A percentile compares a stretch with the other conserved stretches of the same genome.
Evolutionary conservation across 2,329 filamentous ascomycete genomes (phyloP).

Genomic region (Phialemonium atrogriseum): DNA sequence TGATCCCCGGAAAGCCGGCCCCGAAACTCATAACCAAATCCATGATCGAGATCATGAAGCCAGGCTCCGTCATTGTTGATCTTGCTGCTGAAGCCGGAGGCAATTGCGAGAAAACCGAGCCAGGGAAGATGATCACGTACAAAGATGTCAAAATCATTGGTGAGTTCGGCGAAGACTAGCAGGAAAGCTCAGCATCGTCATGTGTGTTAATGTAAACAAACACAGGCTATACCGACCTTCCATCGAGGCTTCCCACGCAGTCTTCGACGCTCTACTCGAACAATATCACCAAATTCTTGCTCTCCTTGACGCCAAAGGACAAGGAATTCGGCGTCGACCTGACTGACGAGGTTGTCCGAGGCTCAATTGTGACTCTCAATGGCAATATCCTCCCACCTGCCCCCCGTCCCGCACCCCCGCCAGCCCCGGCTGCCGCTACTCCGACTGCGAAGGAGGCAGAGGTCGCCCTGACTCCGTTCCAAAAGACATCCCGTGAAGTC

Average conservation of each 20-base stretch:
- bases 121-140: slow-evolving; percentile 61
- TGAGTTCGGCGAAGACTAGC: slow-evolving; percentile 34
- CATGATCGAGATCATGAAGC: slow-evolving; percentile 80
- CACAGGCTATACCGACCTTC: slow-evolving; percentile 73
- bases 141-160: slow-evolving; percentile 80
- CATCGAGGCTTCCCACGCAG: slow-evolving; percentile 78
- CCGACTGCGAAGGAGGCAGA: slow-evolving; percentile 49
- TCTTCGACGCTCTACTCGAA: slow-evolving; percentile 88
- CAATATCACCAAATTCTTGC: slow-evolving; percentile 82
- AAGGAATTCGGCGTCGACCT: slow-evolving; percentile 76
- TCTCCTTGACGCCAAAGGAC: slow-evolving; percentile 72
- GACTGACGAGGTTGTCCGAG: slow-evolving; percentile 76
- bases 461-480: slow-evolving; percentile 70
- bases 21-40: slow-evolving; percentile 76
- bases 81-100: slow-evolving; percentile 81
- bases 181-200: no score
- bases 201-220: slow-evolving; percentile 15
- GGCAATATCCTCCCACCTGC: slow-evolving; percentile 70
- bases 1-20: slow-evolving; percentile 77
- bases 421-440: slow-evolving; percentile 42
- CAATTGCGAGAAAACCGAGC: slow-evolving; percentile 75
- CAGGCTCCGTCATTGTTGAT: slow-evolving; percentile 81
- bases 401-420: slow-evolving; percentile 57
- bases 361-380: slow-evolving; percentile 72
- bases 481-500: slow-evolving; percentile 70